A percentile compares a stretch with the other conserved stretches of the same genome.
Evolutionary conservation across 305 asterid genomes (phyloP).

Genomic region (Fraxinus latifolia): DNA sequence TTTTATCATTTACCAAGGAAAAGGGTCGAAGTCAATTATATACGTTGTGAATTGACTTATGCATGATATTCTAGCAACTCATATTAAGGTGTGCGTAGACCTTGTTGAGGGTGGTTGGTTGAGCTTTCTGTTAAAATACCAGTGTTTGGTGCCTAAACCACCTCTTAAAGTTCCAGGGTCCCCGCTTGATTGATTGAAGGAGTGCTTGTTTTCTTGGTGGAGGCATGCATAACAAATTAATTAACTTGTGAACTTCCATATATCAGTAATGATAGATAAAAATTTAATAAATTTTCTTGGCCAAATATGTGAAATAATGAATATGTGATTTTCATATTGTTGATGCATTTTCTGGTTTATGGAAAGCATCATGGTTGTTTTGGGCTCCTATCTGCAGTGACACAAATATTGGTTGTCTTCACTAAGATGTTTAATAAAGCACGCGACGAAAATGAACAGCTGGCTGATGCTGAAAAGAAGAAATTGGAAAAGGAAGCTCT

Average conservation of each 20-base stretch:
- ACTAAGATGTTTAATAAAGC: constrained; percentile 78
- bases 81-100: background rate
- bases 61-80: background rate
- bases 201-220: background rate
- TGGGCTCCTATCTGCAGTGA: constrained; percentile 54
- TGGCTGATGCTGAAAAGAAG: constrained; percentile 86
- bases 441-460: constrained; percentile 76
- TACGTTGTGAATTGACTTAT: background rate
- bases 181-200: background rate
- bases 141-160: background rate
- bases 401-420: constrained; percentile 79
- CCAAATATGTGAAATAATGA: background rate
- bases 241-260: background rate
- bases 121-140: background rate
- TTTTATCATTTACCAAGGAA: constrained; percentile 2
- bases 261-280: background rate
- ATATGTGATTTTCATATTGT: background rate
- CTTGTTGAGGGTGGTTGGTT: background rate
- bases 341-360: background rate
- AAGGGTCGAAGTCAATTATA: background rate
- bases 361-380: constrained; percentile 16
- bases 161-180: background rate
- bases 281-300: constrained; percentile 20
- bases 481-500: constrained; percentile 91
- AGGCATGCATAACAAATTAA: background rate